Percentiles rank a stretch among this genome's conserved stretches.
These are phyloP conservation scores for Zoysia japonica DNA, from an alignment of 176 grass and related monocot genomes.

Conservation along the genomic window DNA sequence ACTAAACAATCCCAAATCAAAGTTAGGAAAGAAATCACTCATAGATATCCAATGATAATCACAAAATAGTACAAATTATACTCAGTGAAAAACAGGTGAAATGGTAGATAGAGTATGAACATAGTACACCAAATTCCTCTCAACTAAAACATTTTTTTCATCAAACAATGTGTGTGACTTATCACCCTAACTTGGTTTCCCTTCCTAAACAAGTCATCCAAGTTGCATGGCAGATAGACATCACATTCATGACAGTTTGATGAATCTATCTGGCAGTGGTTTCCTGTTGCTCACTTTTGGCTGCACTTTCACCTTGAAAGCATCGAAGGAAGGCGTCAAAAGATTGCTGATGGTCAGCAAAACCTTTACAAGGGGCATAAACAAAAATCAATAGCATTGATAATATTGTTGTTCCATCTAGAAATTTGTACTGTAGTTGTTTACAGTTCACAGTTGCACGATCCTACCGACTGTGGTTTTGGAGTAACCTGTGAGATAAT, in stretches of 20 bases:
- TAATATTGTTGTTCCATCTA: not conserved
- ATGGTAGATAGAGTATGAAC: not conserved
- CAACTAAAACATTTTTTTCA: not conserved
- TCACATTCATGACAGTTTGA: conserved; percentile 7
- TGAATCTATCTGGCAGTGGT: conserved; percentile 2
- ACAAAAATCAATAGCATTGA: not conserved
- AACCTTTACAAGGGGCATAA: not conserved
- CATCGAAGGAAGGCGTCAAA: not conserved
- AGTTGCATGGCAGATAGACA: not conserved
- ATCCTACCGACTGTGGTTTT: not conserved
- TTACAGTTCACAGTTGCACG: not conserved
- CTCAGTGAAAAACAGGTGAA: too few species aligned
- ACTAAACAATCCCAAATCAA: not conserved
- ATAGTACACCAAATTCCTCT: not conserved
- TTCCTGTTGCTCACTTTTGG: not conserved
- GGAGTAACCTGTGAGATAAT: not conserved
- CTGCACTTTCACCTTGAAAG: not conserved
- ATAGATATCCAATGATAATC: not conserved
- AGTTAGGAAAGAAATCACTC: not conserved
- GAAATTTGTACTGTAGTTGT: too few species aligned
- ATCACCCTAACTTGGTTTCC: not conserved
- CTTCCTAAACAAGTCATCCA: not conserved
- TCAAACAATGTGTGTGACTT: not conserved
- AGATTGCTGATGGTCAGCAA: not conserved
- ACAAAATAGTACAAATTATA: not conserved